These are phyloP conservation scores for Cutaneotrichosporon sp. DNA, from an alignment of 1,284 basidiomycete species.

Conservation along the genomic window DNA sequence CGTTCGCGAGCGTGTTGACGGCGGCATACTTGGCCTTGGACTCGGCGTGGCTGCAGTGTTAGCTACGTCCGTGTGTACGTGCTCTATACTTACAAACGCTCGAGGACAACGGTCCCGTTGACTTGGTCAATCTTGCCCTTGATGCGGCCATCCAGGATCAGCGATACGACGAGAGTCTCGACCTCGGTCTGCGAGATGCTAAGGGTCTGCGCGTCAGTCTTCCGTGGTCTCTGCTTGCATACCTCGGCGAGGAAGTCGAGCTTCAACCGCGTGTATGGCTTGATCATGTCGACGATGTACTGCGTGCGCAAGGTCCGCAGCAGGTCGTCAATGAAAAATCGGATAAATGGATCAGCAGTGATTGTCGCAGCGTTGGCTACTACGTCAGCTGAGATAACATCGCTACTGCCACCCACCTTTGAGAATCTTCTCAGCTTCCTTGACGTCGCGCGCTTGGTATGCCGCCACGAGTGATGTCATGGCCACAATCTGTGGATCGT, in stretches of 20 bases:
- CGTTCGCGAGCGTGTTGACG: slow-evolving; percentile 71
- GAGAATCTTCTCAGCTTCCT: slow-evolving; percentile 90
- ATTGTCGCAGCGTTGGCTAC: slow-evolving; percentile 87
- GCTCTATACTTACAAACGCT: slow-evolving; percentile 62
- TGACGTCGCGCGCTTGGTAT: slow-evolving; percentile 92
- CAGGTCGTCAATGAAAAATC: slow-evolving; percentile 88
- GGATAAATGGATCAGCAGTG: slow-evolving; percentile 91
- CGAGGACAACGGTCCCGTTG: slow-evolving; percentile 81
- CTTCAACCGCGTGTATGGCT: slow-evolving; percentile 90
- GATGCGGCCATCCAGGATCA: slow-evolving; percentile 92
- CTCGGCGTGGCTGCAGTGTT: slow-evolving; percentile 61
- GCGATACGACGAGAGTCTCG: slow-evolving; percentile 83
- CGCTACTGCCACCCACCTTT: slow-evolving; percentile 54
- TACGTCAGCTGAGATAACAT: background rate
- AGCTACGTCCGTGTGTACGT: background rate
- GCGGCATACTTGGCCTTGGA: slow-evolving; percentile 78
- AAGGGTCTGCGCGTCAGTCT: slow-evolving; percentile 63
- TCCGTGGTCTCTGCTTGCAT: slow-evolving; percentile 17
- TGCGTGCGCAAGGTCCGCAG: slow-evolving; percentile 87
- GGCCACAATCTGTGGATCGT: slow-evolving; percentile 89
- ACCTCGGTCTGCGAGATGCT: slow-evolving; percentile 83
- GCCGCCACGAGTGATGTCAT: slow-evolving; percentile 97
- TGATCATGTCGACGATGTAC: slow-evolving; percentile 95
- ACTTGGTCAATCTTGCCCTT: slow-evolving; percentile 95
- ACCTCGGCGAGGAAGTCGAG: slow-evolving; percentile 85